phyloP scores from a whole-genome alignment of 2,329 filamentous ascomycete genomes.

The Ceratocystis colombiana region DNA sequence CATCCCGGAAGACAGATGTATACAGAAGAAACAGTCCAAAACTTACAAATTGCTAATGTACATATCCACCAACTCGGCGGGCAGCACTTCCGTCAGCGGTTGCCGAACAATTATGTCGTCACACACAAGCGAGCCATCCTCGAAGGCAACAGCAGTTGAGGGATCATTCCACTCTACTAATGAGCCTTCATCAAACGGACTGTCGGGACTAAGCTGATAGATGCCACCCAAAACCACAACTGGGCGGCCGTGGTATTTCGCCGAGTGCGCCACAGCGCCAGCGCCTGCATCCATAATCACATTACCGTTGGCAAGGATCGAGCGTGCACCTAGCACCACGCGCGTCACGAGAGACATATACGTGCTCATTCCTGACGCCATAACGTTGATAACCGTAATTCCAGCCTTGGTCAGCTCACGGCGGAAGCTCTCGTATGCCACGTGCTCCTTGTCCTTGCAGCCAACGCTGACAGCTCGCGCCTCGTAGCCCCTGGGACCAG shows the following conservation, averaged over 20 bases:
- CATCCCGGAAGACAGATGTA: neutral
- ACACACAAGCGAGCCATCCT: constrained; percentile 69
- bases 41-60: constrained; percentile 69
- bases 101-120: constrained; percentile 62
- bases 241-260: constrained; percentile 68
- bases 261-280: constrained; percentile 71
- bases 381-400: constrained; percentile 71
- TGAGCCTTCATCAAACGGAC: constrained; percentile 70
- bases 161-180: constrained; percentile 82
- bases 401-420: constrained; percentile 71
- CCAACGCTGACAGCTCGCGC: constrained; percentile 30
- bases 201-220: constrained; percentile 87
- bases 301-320: constrained; percentile 79
- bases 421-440: constrained; percentile 48
- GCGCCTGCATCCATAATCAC: constrained; percentile 78
- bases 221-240: constrained; percentile 85
- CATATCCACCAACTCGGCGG: constrained; percentile 62
- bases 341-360: constrained; percentile 95
- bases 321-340: constrained; percentile 79
- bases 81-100: constrained; percentile 72
- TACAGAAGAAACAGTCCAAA: constrained; percentile 17
- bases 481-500: constrained; percentile 31
- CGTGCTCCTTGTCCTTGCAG: constrained; percentile 23
- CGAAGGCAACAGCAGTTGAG: constrained; percentile 63
- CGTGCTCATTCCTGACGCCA: constrained; percentile 77